phyloP scores from a whole-genome alignment of 768 basidiomycete species.

The Peribolospora baueri region DNA sequence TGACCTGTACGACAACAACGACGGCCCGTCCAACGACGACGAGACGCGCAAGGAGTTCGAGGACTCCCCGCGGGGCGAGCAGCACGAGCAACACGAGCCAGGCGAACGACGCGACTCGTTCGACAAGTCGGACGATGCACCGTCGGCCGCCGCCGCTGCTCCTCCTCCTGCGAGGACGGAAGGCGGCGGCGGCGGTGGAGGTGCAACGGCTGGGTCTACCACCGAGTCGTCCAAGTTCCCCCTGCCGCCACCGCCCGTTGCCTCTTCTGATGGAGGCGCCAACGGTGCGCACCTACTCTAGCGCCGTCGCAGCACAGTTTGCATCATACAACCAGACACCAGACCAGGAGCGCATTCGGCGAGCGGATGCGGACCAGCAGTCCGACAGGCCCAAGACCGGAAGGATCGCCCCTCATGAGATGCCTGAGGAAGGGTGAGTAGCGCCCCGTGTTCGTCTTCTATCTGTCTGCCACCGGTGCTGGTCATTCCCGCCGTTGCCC shows the following conservation, averaged over 20 bases:
- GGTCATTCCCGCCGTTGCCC: too few relatives aligned
- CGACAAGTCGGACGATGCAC: background rate
- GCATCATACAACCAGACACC: too few relatives aligned
- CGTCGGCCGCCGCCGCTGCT: constrained; percentile 8
- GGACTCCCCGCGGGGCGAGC: background rate
- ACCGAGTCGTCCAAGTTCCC: too few relatives aligned
- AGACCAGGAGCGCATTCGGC: constrained; percentile 24
- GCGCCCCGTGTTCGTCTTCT: background rate
- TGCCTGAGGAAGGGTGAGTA: constrained; percentile 97
- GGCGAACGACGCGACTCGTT: background rate
- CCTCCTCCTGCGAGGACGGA: constrained; percentile 9
- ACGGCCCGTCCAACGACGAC: background rate
- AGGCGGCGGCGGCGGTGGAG: too few relatives aligned
- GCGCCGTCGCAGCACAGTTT: too few relatives aligned
- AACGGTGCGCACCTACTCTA: background rate
- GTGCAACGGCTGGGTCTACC: too few relatives aligned
- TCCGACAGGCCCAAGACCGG: constrained; percentile 10
- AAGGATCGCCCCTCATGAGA: constrained; percentile 51
- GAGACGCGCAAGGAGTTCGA: background rate
- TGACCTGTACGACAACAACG: constrained; percentile 11
- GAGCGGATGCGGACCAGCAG: constrained; percentile 23
- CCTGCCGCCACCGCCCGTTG: too few relatives aligned
- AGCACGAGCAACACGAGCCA: background rate
- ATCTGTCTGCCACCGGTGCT: constrained; percentile 8
- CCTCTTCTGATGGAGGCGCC: background rate